Evolutionary conservation across 2,329 filamentous ascomycete genomes (phyloP).

Genomic region (Colletotrichum abscissum): DNA sequence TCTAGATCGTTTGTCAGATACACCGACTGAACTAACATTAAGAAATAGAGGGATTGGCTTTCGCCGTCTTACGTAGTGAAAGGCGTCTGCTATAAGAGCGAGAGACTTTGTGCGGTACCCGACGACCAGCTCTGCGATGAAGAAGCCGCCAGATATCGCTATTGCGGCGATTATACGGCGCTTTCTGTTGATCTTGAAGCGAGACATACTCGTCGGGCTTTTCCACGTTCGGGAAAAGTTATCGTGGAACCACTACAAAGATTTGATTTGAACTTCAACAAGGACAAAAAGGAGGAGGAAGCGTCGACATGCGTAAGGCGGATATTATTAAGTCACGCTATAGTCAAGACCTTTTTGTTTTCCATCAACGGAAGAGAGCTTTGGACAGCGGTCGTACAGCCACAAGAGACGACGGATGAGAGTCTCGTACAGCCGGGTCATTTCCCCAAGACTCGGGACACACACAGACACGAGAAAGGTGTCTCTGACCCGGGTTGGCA

Average conservation of each 20-base stretch:
- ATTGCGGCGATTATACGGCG: slow-evolving; percentile 61
- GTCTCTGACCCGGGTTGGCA: neutral
- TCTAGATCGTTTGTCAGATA: slow-evolving; percentile 48
- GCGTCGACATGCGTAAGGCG: neutral
- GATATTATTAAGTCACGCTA: too few relatives aligned
- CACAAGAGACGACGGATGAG: neutral
- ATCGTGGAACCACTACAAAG: too few relatives aligned
- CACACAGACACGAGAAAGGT: neutral
- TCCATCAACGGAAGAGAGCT: neutral
- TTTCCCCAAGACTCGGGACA: neutral
- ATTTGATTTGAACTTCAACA: too few relatives aligned
- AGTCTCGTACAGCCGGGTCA: neutral
- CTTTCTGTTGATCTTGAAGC: slow-evolving; percentile 48
- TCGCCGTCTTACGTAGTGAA: slow-evolving; percentile 74
- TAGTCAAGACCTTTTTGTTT: too few relatives aligned
- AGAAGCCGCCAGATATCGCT: slow-evolving; percentile 61
- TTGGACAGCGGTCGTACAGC: neutral
- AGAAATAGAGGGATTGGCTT: neutral
- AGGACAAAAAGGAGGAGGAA: too few relatives aligned
- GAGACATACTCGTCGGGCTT: slow-evolving; percentile 28
- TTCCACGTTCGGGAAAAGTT: too few relatives aligned
- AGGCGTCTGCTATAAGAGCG: slow-evolving; percentile 80
- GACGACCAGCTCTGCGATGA: slow-evolving; percentile 66
- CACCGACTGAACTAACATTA: neutral
- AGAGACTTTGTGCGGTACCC: slow-evolving; percentile 78